Conservation (phyloP, 768 basidiomycete species). For the Floccularia luteovirens region DNA sequence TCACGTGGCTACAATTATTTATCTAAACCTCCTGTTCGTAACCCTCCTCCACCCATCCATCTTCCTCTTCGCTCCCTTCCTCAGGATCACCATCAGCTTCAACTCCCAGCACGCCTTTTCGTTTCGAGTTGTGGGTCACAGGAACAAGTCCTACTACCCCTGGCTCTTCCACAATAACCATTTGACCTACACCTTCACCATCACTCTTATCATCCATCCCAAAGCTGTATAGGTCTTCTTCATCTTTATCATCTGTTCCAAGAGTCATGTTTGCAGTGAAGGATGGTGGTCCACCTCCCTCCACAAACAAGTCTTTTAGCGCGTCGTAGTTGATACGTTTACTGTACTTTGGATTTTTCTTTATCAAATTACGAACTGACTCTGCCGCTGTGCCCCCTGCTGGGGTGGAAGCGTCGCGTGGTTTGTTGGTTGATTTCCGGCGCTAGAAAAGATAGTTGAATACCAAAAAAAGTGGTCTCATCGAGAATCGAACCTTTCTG, state of each 20-base stretch:
- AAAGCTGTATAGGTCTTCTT: conserved; percentile 32
- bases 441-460: conserved; percentile 35
- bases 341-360: conserved; percentile 84
- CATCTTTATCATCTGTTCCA: conserved; percentile 36
- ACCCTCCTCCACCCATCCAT: conserved; percentile 46
- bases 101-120: conserved; percentile 10
- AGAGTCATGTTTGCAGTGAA: conserved; percentile 18
- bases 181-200: conserved; percentile 18
- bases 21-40: conserved; percentile 69
- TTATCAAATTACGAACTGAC: conserved; percentile 68
- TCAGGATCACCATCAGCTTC: conserved; percentile 25
- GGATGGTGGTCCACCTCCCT: conserved; percentile 25
- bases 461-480: conserved; percentile 21
- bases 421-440: conserved; percentile 54
- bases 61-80: conserved; percentile 43
- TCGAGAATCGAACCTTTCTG: conserved; percentile 69
- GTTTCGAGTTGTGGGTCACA: conserved; percentile 13
- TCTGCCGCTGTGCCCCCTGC: conserved; percentile 69
- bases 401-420: conserved; percentile 68
- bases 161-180: conserved; percentile 38
- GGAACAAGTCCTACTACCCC: conserved; percentile 22
- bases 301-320: conserved; percentile 69
- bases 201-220: conserved; percentile 30
- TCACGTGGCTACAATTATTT: too few relatives aligned
- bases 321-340: conserved; percentile 94